Percentiles rank a stretch among this genome's conserved stretches.
phyloP scores from a whole-genome alignment of 1,284 basidiomycete genomes.

The Puccinia horiana region DNA sequence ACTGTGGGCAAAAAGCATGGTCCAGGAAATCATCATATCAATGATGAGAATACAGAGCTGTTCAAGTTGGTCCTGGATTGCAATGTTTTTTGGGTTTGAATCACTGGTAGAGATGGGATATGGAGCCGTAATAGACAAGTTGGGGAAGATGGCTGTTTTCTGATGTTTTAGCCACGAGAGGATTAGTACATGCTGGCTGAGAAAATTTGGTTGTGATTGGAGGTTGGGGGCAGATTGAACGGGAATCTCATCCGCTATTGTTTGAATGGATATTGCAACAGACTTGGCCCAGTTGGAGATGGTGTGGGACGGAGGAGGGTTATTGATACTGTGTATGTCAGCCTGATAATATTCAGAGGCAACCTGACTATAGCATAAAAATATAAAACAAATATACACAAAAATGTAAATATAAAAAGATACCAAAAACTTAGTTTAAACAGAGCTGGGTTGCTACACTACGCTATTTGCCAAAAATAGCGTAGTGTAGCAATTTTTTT shows the following conservation, averaged over 20 bases:
- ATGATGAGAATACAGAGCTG: background rate
- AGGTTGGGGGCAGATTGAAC: background rate
- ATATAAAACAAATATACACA: no score
- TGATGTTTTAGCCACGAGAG: background rate
- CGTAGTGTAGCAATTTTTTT: no score
- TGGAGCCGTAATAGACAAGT: background rate
- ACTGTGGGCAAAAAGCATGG: background rate
- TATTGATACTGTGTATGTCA: background rate
- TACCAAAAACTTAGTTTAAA: no score
- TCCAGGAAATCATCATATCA: conserved; percentile 8
- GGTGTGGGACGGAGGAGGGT: background rate
- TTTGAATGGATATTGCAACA: background rate
- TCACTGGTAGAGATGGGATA: background rate
- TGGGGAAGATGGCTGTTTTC: background rate
- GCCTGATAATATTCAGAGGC: no score
- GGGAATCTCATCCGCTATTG: background rate
- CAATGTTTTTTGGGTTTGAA: background rate
- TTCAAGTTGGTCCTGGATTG: background rate
- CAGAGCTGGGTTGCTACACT: no score
- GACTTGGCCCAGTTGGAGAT: conserved; percentile 1
- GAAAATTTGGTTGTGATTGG: background rate
- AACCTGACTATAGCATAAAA: no score
- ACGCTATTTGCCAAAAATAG: no score
- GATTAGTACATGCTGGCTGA: background rate
- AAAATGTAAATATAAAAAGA: no score